Percentiles rank a stretch among this genome's conserved stretches.
Evolutionary conservation across 2,329 filamentous ascomycete genomes (phyloP).

Genomic region (Leptographium flavum): DNA sequence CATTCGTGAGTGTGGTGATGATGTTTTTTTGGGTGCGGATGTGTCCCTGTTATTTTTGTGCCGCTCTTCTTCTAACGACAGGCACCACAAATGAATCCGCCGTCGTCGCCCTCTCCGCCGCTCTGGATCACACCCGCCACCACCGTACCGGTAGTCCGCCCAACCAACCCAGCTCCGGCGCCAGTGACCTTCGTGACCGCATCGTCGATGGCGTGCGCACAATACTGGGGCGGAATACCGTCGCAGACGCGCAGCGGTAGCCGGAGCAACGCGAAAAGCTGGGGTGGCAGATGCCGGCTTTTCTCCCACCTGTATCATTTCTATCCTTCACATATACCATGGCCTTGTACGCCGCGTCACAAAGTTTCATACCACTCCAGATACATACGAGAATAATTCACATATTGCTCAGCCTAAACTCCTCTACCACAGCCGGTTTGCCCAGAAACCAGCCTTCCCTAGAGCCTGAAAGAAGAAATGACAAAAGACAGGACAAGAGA

Average conservation of each 20-base stretch:
- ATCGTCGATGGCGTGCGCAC: slow-evolving; percentile 5
- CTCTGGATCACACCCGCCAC: neutral
- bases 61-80: neutral
- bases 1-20: slow-evolving; percentile 2
- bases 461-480: too few relatives aligned
- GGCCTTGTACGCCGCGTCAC: too few relatives aligned
- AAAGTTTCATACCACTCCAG: too few relatives aligned
- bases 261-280: neutral
- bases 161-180: neutral
- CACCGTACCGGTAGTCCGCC: neutral
- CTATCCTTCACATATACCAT: too few relatives aligned
- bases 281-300: neutral
- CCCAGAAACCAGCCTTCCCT: too few relatives aligned
- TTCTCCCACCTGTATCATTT: too few relatives aligned
- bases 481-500: too few relatives aligned
- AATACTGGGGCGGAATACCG: neutral
- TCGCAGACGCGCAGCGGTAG: neutral
- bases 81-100: slow-evolving; percentile 2
- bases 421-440: too few relatives aligned
- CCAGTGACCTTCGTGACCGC: slow-evolving; percentile 3
- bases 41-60: neutral
- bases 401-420: too few relatives aligned
- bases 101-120: neutral
- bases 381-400: too few relatives aligned
- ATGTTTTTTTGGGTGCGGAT: too few relatives aligned